Evolutionary conservation across 1,284 basidiomycete species (phyloP).

Genomic region (Phylloboletellus chloephorus): DNA sequence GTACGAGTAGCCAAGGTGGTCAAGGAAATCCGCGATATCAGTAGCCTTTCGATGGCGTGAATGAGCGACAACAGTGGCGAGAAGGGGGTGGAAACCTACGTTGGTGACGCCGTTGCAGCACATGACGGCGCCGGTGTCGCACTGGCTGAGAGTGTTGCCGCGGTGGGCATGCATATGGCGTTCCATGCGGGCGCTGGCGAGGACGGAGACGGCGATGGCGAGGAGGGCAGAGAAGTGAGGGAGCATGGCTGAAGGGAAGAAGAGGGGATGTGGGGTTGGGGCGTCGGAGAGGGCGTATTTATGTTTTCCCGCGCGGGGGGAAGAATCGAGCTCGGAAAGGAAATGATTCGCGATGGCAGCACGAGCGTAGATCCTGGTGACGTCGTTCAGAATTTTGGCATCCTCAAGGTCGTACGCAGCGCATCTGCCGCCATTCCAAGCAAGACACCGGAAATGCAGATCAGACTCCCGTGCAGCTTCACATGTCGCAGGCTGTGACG

Average conservation of each 20-base stretch:
- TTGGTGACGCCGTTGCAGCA: slow-evolving; percentile 20
- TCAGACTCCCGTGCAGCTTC: too few species aligned
- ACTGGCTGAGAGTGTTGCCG: slow-evolving; percentile 1
- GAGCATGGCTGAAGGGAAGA: slow-evolving; percentile 17
- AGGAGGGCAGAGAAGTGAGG: slow-evolving; percentile 17
- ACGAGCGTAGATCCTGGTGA: slow-evolving; percentile 6
- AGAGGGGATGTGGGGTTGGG: not conserved
- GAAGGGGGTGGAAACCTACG: slow-evolving; percentile 12
- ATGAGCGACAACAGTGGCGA: not conserved
- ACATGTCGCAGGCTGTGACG: too few species aligned
- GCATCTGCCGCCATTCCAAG: too few species aligned
- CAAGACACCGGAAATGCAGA: too few species aligned
- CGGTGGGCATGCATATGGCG: slow-evolving; percentile 13
- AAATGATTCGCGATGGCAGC: slow-evolving; percentile 6
- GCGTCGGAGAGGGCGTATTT: slow-evolving; percentile 17
- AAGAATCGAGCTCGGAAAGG: slow-evolving; percentile 13
- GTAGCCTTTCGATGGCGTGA: slow-evolving; percentile 7
- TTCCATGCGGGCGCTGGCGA: slow-evolving; percentile 23
- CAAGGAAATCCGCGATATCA: slow-evolving; percentile 11
- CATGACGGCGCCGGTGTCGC: slow-evolving; percentile 15
- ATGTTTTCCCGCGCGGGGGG: slow-evolving; percentile 14
- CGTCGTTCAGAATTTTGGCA: slow-evolving; percentile 9
- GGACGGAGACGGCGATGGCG: slow-evolving; percentile 13
- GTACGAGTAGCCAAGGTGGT: slow-evolving; percentile 14
- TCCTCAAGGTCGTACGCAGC: too few species aligned